Conservation (phyloP, 2,329 filamentous ascomycete genomes). For the Clathrospora elynae region DNA sequence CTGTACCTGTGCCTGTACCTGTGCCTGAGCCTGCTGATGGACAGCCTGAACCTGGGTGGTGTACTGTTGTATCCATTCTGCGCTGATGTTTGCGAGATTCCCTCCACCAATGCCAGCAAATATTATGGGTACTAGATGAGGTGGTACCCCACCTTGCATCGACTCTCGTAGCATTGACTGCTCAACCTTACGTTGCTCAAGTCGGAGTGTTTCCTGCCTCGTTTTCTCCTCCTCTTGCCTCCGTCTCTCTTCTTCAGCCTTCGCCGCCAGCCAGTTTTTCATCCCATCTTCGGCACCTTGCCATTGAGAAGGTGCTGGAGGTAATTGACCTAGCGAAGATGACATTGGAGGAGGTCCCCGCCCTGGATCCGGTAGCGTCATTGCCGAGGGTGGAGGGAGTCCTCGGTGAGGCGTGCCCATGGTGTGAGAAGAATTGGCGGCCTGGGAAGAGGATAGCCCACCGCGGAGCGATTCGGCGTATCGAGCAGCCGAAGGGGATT, state of each 20-base stretch:
- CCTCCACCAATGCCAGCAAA: conserved; percentile 59
- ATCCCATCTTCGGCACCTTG: conserved; percentile 58
- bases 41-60: conserved; percentile 52
- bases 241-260: conserved; percentile 59
- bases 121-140: conserved; percentile 59
- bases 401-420: conserved; percentile 61
- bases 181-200: conserved; percentile 60
- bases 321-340: conserved; percentile 49
- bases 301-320: conserved; percentile 55
- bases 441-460: conserved; percentile 49
- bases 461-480: conserved; percentile 50
- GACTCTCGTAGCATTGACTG: conserved; percentile 59
- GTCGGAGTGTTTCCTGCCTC: conserved; percentile 54
- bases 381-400: conserved; percentile 59
- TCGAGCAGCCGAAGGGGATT: conserved; percentile 47
- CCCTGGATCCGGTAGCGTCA: conserved; percentile 57
- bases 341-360: conserved; percentile 46
- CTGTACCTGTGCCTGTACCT: conserved; percentile 51
- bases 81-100: conserved; percentile 54
- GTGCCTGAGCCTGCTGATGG: conserved; percentile 52
- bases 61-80: conserved; percentile 59
- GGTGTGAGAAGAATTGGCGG: conserved; percentile 49
- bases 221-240: conserved; percentile 61
- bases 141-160: conserved; percentile 57
- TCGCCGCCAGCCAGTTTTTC: conserved; percentile 58